Conservation (phyloP, 1,284 basidiomycete species). For the Rhodotorula sp. region DNA sequence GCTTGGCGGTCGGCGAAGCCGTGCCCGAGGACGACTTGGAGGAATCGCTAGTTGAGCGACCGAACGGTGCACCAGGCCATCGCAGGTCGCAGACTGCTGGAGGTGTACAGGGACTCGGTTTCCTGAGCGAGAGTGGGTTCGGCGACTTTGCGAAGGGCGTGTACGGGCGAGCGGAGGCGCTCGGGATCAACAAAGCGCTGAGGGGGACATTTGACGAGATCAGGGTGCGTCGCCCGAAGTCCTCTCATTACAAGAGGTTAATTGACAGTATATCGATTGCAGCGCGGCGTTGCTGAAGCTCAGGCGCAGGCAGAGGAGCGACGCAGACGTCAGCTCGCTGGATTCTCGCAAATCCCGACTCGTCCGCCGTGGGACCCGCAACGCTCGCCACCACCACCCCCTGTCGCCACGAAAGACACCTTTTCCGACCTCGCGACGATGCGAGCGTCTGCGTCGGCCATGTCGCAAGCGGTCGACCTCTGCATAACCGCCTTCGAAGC, state of each 20-base stretch:
- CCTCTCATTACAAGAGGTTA: too few relatives aligned
- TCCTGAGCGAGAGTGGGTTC: slow-evolving; percentile 28
- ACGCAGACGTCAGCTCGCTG: background rate
- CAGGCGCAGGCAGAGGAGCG: slow-evolving; percentile 34
- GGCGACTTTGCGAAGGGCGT: slow-evolving; percentile 41
- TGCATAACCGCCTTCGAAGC: slow-evolving; percentile 34
- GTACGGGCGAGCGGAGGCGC: slow-evolving; percentile 40
- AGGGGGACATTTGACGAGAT: slow-evolving; percentile 39
- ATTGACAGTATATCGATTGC: background rate
- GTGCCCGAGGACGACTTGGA: slow-evolving; percentile 1
- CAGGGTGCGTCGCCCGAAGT: slow-evolving; percentile 15
- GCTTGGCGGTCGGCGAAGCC: slow-evolving; percentile 11
- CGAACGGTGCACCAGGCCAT: slow-evolving; percentile 1
- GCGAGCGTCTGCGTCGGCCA: slow-evolving; percentile 12
- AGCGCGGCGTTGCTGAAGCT: slow-evolving; percentile 29
- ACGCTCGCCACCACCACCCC: slow-evolving; percentile 9
- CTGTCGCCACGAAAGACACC: slow-evolving; percentile 23
- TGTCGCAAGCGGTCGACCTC: slow-evolving; percentile 37
- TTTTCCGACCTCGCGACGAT: slow-evolving; percentile 25
- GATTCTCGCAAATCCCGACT: slow-evolving; percentile 36
- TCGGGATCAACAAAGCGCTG: slow-evolving; percentile 43
- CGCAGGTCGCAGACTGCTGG: slow-evolving; percentile 1
- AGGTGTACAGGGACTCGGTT: slow-evolving; percentile 1
- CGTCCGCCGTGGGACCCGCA: slow-evolving; percentile 32
- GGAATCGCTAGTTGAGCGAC: background rate